Base-by-base conservation (phyloP, 768 basidiomycete species). In the Erythrobasidium yunnanense region DNA sequence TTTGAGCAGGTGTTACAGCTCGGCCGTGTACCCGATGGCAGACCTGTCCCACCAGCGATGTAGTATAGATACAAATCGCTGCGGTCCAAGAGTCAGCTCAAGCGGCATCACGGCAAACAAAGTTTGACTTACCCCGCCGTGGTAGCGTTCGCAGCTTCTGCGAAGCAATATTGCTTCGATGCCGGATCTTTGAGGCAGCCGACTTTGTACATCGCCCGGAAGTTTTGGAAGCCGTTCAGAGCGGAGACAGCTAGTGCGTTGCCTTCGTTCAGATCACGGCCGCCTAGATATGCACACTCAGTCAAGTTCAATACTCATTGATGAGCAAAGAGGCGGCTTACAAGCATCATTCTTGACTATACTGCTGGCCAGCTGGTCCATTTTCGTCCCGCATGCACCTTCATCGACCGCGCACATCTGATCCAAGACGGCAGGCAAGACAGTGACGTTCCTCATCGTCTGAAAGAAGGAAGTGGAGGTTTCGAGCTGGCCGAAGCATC, bases 331-430 rank as follows among this genome's bases (percentile, higher is more conserved):
- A 13, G 15, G 7, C 29, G n/a, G 29, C 56, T 5, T 25, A 58
- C 88, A 90, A 0, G 79, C 76, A 1, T 73, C 71, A 69, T 80
- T 75, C 17, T 88, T 74, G 18, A 60, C 55, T 38, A 73, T 70
- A 32, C 76, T 70, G 0, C 75, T 72, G 1, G 82, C 81, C 73
- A 85, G 87, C 79, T 81, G 82, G 4, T 71, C 79, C 84, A 91
- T 87, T 69, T 85, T 86, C 29, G 76, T 69, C n/a, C 76, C 70
- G 70, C 88, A 91, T 15, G 77, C 73, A 1, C 74, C 72, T 0
- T 75, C 71, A 17, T 73, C 76, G 4, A 87, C 86, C 70, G 88
- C 85, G 75, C 89, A 91, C 0, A 85, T 87, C 1, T 86, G 87
- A 84, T 87, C 87, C 5, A 90, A 72, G 54, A 88, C 78, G 7